Base-by-base conservation (phyloP, 2,329 filamentous ascomycete species). In the Pseudogymnoascus sp. region DNA sequence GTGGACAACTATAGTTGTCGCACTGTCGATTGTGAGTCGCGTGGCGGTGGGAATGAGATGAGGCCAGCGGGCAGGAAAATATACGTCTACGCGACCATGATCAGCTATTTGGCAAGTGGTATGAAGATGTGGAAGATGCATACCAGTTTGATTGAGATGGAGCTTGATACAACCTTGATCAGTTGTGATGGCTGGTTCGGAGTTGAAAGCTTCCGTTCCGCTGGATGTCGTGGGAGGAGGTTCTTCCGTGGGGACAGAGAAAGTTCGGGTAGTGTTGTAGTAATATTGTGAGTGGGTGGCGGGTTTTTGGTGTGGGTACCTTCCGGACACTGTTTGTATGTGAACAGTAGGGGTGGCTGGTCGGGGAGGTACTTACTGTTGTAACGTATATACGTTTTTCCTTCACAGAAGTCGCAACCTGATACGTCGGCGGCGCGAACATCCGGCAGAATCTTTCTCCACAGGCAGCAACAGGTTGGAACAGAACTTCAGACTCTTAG, bases 151-250 rank as follows among this genome's bases (percentile, higher is more conserved):
- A 53, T 53, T 53, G 44, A 53, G 44, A 53, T 53, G 13, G 15
- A 53, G 23, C 23, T 53, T 53, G 44, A 53, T 53, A 31, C 44
- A 53, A 53, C 44, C 26, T 31, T 10, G 44, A 53, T 53, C 44
- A 53, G 44, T 60, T 26, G 31, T 60, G 56, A 60, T 60, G 35
- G 56, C 33, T 37, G 31, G 31, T 60, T 60, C 56, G 56, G 56
- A 60, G 56, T 60, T 60, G 56, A 35, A 38, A 35, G 56, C 56
- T 60, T 60, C 56, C 56, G 56, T 60, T 60, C 56, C 56, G 56
- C 35, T 38, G 56, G 31, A 38, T 35, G 56, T 60, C 56, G 56
- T 60, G 35, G 56, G 35, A 60, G 33, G 56, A 35, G 44, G 56
- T 60, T 60, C 56, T 60, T 60, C 56, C 56, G 56, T 60, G 29